Evolutionary conservation across 768 basidiomycete species (phyloP).

Genomic region (Obba rivulosa): DNA sequence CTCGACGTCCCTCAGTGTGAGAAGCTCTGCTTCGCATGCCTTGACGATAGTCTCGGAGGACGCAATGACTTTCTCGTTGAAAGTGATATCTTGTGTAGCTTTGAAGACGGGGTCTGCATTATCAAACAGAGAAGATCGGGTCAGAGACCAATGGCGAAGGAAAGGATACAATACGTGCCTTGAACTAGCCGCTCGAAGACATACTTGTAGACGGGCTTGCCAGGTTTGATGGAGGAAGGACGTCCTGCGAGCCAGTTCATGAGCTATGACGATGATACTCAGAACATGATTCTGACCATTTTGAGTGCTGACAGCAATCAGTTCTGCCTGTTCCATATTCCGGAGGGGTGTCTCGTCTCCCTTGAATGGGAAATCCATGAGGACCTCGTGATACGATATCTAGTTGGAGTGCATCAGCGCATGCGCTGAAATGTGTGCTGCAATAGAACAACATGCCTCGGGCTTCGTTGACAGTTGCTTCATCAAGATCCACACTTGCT

Average conservation of each 20-base stretch:
- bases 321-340: constrained; percentile 82
- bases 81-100: constrained; percentile 76
- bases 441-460: constrained; percentile 35
- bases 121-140: constrained; percentile 6
- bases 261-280: background rate
- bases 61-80: constrained; percentile 62
- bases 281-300: constrained; percentile 44
- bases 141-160: background rate
- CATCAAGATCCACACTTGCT: constrained; percentile 85
- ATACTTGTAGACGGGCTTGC: constrained; percentile 83
- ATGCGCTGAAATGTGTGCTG: background rate
- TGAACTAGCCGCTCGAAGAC: constrained; percentile 80
- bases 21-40: constrained; percentile 72
- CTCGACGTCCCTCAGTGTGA: constrained; percentile 60
- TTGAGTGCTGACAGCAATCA: constrained; percentile 73
- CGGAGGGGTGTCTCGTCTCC: constrained; percentile 80
- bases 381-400: constrained; percentile 77
- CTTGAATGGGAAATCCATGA: constrained; percentile 86
- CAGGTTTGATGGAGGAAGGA: constrained; percentile 79
- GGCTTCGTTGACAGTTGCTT: constrained; percentile 63
- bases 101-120: constrained; percentile 70
- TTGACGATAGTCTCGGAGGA: constrained; percentile 59
- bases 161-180: constrained; percentile 38
- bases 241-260: constrained; percentile 46
- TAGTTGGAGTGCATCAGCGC: constrained; percentile 22